These are phyloP conservation scores for Tetrahymena borealis DNA, from an alignment of 73 alveolate species.

Conservation along the genomic window DNA sequence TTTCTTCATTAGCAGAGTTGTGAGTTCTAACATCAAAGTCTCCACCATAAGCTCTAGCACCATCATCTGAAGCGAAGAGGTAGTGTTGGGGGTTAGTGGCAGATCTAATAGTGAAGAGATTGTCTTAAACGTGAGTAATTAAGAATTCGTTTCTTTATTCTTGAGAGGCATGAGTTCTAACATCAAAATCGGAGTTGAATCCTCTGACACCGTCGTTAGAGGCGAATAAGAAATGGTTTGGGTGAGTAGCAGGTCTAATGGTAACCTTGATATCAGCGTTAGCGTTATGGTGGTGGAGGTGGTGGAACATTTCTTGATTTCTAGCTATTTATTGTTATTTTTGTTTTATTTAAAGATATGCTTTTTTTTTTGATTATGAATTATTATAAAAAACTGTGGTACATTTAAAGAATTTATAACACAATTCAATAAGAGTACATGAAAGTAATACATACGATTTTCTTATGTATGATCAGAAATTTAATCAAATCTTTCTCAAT, in stretches of 20 bases:
- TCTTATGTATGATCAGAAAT: too few species aligned
- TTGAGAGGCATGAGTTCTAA: slow-evolving; percentile 16
- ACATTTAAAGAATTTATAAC: too few species aligned
- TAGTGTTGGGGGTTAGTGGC: slow-evolving; percentile 11
- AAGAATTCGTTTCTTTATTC: slow-evolving; percentile 35
- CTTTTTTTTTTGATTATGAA: too few species aligned
- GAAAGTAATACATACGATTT: too few species aligned
- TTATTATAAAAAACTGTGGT: too few species aligned
- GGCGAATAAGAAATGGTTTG: slow-evolving; percentile 17
- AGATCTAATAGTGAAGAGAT: slow-evolving; percentile 22
- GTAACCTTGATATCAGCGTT: background rate
- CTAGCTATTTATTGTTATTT: background rate
- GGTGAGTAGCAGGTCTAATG: slow-evolving; percentile 18
- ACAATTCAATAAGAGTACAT: too few species aligned
- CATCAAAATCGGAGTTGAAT: slow-evolving; percentile 22
- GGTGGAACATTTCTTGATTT: background rate
- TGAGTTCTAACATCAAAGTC: slow-evolving; percentile 42
- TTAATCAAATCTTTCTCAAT: too few species aligned
- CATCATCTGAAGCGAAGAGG: slow-evolving; percentile 24
- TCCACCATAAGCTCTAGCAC: background rate
- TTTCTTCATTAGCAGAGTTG: slow-evolving; percentile 11
- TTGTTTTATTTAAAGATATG: too few species aligned
- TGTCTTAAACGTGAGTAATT: slow-evolving; percentile 4
- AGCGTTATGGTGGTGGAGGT: background rate
- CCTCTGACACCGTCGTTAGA: slow-evolving; percentile 27